A percentile compares a stretch with the other conserved stretches of the same genome.
phyloP scores from a whole-genome alignment of 2,329 filamentous ascomycete genomes.

The Xylaria sp. region DNA sequence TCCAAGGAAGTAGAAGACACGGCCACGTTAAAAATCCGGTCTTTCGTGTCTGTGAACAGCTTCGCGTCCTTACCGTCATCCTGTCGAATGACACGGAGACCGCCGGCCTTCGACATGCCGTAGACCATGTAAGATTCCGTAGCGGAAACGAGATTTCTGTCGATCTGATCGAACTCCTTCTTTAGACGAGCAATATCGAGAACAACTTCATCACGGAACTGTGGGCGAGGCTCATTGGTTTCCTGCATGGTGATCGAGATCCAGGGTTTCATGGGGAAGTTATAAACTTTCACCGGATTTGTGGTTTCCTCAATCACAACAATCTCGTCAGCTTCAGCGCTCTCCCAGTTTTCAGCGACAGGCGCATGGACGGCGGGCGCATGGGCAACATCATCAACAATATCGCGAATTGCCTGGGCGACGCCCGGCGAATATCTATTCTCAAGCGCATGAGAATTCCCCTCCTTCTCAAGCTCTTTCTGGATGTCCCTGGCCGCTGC shows the following conservation, averaged over 20 bases:
- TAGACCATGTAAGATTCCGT: constrained; percentile 93
- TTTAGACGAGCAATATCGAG: constrained; percentile 93
- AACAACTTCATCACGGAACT: constrained; percentile 77
- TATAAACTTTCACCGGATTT: constrained; percentile 77
- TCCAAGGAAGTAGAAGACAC: constrained; percentile 71
- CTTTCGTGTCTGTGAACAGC: constrained; percentile 86
- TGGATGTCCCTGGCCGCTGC: constrained; percentile 52
- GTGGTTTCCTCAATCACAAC: constrained; percentile 67
- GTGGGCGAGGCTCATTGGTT: constrained; percentile 57
- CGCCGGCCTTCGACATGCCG: constrained; percentile 89
- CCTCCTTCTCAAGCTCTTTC: constrained; percentile 57
- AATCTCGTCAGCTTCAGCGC: constrained; percentile 72
- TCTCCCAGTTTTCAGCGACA: constrained; percentile 90
- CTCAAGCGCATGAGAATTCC: constrained; percentile 57
- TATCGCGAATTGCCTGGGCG: constrained; percentile 52
- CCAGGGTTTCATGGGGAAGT: constrained; percentile 96
- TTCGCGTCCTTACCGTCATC: constrained; percentile 91
- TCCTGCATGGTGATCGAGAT: constrained; percentile 80
- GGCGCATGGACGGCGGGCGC: constrained; percentile 62
- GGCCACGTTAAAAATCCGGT: constrained; percentile 93
- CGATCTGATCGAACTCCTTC: constrained; percentile 97
- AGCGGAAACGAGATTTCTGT: constrained; percentile 88
- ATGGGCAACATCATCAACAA: constrained; percentile 60
- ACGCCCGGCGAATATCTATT: constrained; percentile 53
- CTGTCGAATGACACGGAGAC: constrained; percentile 90